Evolutionary conservation across 2,329 filamentous ascomycete species (phyloP).

Genomic region (Neonectria sp.): DNA sequence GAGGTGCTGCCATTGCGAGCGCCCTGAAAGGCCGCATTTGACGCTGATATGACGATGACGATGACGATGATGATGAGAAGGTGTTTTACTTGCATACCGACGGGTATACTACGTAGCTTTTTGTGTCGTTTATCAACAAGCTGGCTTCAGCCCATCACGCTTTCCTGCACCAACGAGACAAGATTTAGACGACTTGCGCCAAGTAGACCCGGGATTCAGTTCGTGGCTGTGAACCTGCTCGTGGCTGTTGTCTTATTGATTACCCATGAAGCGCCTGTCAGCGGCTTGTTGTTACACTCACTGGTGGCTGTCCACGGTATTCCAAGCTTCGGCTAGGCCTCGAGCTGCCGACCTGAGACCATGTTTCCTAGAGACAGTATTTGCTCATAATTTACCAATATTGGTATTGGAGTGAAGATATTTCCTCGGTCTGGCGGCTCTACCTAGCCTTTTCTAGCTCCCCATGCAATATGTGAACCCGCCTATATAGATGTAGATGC

Average conservation of each 20-base stretch:
- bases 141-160: slow-evolving; percentile 7
- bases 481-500: slow-evolving; percentile 42
- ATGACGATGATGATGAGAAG: slow-evolving; percentile 22
- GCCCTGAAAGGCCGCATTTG: slow-evolving; percentile 54
- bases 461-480: slow-evolving; percentile 44
- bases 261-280: not conserved
- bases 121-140: slow-evolving; percentile 23
- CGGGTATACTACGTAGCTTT: slow-evolving; percentile 1
- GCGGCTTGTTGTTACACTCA: not conserved
- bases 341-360: not conserved
- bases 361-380: not conserved
- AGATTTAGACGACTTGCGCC: not conserved
- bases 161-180: not conserved
- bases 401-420: slow-evolving; percentile 47
- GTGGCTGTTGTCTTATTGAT: not conserved
- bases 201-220: not conserved
- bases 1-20: slow-evolving; percentile 60
- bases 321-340: too few relatives aligned
- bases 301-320: not conserved
- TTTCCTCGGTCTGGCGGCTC: slow-evolving; percentile 39
- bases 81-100: not conserved
- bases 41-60: slow-evolving; percentile 19
- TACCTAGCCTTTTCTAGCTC: slow-evolving; percentile 17
- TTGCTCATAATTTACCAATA: slow-evolving; percentile 26
- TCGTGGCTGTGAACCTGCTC: not conserved